Base-by-base conservation (phyloP, 495 filamentous ascomycete genomes). In the Friedmanniomyces endolithicus region DNA sequence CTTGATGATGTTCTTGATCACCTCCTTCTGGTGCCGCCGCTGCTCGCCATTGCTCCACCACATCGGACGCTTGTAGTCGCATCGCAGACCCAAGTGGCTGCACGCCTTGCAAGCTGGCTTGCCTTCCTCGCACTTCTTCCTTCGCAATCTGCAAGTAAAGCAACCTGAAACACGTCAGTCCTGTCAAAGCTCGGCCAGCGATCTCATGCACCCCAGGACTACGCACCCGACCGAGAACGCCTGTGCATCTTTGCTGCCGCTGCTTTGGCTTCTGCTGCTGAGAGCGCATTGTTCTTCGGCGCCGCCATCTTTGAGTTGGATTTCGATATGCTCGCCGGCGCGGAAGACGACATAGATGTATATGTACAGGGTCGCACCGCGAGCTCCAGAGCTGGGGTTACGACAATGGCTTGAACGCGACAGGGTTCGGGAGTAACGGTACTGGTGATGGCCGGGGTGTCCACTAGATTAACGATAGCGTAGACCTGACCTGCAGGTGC, bases 121-220 rank as follows among this genome's bases (percentile, higher is more conserved):
- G 51, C 82, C 84, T 71, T 98, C 92, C 66, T 98, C 90, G 72
- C 92, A 97, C 80, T 98, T 98, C 79, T 98, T 96, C 63, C 92
- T 72, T 66, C 92, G 82, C 58, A 98, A 71, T 64, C 92, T 84
- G 75, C 92, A 98, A 52, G 90, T 97, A 70, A 90, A 98, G 78
- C 92, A 98, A 48, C 92, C 92, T 97, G 68, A 29, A 55, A 48
- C 58, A 37, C 25, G 43, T 39, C 24, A 60, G 39, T 56, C 31
- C 17, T 40, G 52, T 51, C 51, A 41, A 55, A 55, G 52, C 67
- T 68, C 57, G 68, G 63, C 54, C 39, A 41, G 39, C 44, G 49
- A 56, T 20, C n/a, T n/a, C 46, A 57, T 56, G 46, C 58, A 55
- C 50, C 52, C 41, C 54, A 55, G 47, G 25, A 54, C 27, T 50